Conservation (phyloP, 139 green algal genomes). For the Tetradesmus obliquus region DNA sequence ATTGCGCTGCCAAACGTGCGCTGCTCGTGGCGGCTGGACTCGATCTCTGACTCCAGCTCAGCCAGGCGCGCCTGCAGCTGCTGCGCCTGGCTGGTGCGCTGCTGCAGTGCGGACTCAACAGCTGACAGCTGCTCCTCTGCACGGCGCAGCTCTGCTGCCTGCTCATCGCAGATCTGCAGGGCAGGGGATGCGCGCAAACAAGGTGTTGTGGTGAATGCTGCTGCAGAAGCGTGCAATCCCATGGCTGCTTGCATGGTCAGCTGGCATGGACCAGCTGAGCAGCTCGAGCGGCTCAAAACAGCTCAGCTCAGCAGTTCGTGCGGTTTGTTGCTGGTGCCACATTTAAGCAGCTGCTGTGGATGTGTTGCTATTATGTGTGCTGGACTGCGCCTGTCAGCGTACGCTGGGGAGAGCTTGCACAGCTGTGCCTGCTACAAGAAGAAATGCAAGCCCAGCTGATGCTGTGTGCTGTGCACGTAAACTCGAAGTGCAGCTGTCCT, state of each 20-base stretch:
- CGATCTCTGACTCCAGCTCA: conserved; percentile 31
- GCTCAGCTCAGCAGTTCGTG: no score
- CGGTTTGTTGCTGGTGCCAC: no score
- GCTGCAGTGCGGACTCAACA: conserved; percentile 48
- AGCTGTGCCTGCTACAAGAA: neutral
- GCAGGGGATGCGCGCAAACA: neutral
- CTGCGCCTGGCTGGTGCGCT: conserved; percentile 17
- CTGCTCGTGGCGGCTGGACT: conserved; percentile 14
- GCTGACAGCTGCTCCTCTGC: conserved; percentile 56
- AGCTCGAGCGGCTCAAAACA: no score
- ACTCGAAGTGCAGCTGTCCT: no score
- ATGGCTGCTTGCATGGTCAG: no score
- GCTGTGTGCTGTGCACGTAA: neutral
- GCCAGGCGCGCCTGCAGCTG: conserved; percentile 38
- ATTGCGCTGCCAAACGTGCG: conserved; percentile 10
- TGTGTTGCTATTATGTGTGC: no score
- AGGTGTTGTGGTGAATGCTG: neutral
- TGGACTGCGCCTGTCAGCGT: no score
- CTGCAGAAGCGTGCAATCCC: neutral
- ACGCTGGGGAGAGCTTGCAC: neutral
- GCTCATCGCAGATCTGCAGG: conserved; percentile 58
- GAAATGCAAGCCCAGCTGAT: neutral
- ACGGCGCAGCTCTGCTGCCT: conserved; percentile 50
- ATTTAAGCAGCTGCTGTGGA: no score
- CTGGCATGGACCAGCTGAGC: no score